phyloP scores from a whole-genome alignment of 1,284 basidiomycete species.

The Moesziomyces parantarcticus region DNA sequence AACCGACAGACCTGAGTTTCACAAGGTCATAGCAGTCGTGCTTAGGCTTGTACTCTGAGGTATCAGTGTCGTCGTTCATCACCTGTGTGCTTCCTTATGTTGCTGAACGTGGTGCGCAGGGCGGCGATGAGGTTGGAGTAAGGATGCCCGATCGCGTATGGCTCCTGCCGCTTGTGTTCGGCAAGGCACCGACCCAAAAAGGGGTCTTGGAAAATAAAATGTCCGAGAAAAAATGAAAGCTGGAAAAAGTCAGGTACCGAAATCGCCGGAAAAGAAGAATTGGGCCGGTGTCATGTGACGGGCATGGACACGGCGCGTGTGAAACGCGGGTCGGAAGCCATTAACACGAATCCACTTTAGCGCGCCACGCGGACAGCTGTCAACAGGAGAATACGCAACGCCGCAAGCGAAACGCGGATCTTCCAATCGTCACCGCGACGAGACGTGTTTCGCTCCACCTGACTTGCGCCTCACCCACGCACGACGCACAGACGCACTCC shows the following conservation, averaged over 20 bases:
- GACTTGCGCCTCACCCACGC: constrained; percentile 3
- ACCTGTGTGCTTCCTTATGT: too few species aligned
- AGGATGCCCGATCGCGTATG: neutral
- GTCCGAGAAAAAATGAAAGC: neutral
- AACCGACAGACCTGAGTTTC: too few species aligned
- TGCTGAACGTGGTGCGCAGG: too few species aligned
- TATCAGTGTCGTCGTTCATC: too few species aligned
- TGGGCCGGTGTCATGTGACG: constrained; percentile 33
- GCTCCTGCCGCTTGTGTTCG: neutral
- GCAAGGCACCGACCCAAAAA: too few species aligned
- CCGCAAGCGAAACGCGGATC: constrained; percentile 19
- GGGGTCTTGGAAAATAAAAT: neutral
- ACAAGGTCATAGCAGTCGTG: too few species aligned
- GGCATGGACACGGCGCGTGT: constrained; percentile 29
- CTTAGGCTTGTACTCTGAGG: too few species aligned
- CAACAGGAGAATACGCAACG: constrained; percentile 41
- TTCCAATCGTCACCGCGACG: constrained; percentile 17
- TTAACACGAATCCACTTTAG: constrained; percentile 48
- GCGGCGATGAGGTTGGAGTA: neutral
- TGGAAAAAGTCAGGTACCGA: constrained; percentile 1
- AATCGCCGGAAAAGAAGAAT: neutral
- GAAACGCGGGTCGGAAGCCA: neutral
- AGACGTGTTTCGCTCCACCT: constrained; percentile 42
- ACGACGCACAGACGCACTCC: too few species aligned
- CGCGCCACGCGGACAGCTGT: constrained; percentile 36